Percentiles rank a stretch among this genome's conserved stretches.
Evolutionary conservation across 805 yeast genomes (phyloP).

Genomic region (Kazachstania martiniae): DNA sequence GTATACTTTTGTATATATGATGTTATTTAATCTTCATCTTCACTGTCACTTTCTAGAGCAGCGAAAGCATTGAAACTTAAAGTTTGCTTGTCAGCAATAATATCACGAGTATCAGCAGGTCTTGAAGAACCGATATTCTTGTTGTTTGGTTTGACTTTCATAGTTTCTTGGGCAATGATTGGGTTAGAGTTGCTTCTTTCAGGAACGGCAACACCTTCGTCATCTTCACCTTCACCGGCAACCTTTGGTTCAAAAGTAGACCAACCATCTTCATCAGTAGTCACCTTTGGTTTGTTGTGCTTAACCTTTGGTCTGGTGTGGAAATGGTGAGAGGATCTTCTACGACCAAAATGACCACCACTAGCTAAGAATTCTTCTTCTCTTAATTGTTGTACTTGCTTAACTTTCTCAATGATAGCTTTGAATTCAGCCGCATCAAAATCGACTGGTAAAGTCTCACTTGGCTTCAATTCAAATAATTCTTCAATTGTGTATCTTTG

Average conservation of each 20-base stretch:
- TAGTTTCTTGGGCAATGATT: conserved; percentile 31
- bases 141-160: conserved; percentile 59
- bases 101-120: conserved; percentile 64
- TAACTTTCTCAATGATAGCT: conserved; percentile 55
- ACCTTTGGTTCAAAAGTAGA: conserved; percentile 48
- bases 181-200: conserved; percentile 9
- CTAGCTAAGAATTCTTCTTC: conserved; percentile 26
- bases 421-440: conserved; percentile 56
- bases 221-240: conserved; percentile 14
- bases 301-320: conserved; percentile 44
- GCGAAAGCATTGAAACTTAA: conserved; percentile 71
- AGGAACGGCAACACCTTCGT: conserved; percentile 22
- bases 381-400: conserved; percentile 32
- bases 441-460: conserved; percentile 49
- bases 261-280: conserved; percentile 76
- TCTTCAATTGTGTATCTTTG: conserved; percentile 55
- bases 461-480: conserved; percentile 45
- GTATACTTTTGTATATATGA: not conserved
- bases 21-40: conserved; percentile 29
- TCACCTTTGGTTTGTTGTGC: conserved; percentile 40
- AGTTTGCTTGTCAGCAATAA: conserved; percentile 55
- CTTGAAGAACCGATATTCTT: conserved; percentile 65
- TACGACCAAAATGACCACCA: conserved; percentile 37
- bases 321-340: conserved; percentile 49
- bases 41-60: conserved; percentile 54